These are phyloP conservation scores for Hippophae gyantsensis DNA, from an alignment of 306 rosid genomes.

Conservation along the genomic window DNA sequence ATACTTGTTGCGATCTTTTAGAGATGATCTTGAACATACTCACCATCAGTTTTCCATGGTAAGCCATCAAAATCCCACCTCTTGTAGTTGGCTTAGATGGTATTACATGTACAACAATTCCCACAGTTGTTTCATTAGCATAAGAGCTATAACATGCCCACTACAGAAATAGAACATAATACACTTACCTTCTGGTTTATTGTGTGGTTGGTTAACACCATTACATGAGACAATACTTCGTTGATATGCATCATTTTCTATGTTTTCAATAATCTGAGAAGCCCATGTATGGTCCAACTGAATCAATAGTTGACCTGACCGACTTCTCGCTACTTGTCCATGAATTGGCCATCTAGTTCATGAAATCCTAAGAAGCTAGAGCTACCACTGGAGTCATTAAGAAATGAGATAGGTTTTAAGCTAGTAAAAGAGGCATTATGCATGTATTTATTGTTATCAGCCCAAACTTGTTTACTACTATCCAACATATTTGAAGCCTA, in stretches of 20 bases:
- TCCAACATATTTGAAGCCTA: slow-evolving; percentile 40
- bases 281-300: slow-evolving; percentile 25
- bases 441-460: slow-evolving; percentile 28
- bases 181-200: slow-evolving; percentile 32
- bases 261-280: slow-evolving; percentile 27
- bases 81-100: slow-evolving; percentile 22
- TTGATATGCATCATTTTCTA: slow-evolving; percentile 24
- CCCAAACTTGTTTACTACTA: slow-evolving; percentile 38
- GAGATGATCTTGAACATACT: slow-evolving; percentile 15
- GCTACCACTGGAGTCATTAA: slow-evolving; percentile 32
- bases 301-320: slow-evolving; percentile 21
- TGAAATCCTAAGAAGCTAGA: slow-evolving; percentile 47
- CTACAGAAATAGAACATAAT: background rate
- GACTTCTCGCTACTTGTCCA: slow-evolving; percentile 12
- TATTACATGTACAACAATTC: slow-evolving; percentile 31
- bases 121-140: slow-evolving; percentile 8
- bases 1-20: slow-evolving; percentile 20
- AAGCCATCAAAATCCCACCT: slow-evolving; percentile 21
- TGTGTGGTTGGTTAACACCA: slow-evolving; percentile 17
- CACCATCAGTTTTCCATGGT: slow-evolving; percentile 22
- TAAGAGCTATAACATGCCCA: slow-evolving; percentile 5
- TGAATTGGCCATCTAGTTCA: slow-evolving; percentile 26
- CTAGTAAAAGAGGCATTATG: slow-evolving; percentile 34
- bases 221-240: slow-evolving; percentile 21
- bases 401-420: slow-evolving; percentile 28